Base-by-base conservation (phyloP, 2,329 filamentous ascomycete species). In the Leptodontidium sp. region DNA sequence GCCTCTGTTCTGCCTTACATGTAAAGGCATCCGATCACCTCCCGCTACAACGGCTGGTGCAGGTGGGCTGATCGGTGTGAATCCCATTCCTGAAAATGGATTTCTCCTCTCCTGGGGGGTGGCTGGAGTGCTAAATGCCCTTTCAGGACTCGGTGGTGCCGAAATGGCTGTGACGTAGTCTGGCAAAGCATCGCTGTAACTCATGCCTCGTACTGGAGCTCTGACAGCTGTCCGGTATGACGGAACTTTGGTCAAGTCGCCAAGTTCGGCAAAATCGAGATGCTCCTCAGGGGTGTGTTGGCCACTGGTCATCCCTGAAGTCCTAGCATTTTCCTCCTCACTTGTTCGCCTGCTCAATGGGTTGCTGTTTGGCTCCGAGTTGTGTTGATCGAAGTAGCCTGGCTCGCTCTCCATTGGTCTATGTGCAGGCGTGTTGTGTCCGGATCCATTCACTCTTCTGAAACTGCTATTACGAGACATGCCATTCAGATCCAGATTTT, bases 141-240 rank as follows among this genome's bases (percentile, higher is more conserved):
- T 66, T 9, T 70, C 67, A 11, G 78, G 78, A 67, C 75, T 77
- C 12, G 76, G 73, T 9, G 88, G 87, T 35, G 83, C 83, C 73
- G 84, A 87, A 53, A 86, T 80, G 0, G 87, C 90, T 2, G 90
- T 86, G 66, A 85, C 81, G 76, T 94, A 94, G 76, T 92, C 88
- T 0, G 91, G 91, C 6, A 93, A 84, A 40, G 83, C 83, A 26
- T 84, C 83, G 7, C 84, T 79, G 53, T 83, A 83, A 61, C 81
- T 84, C 83, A 74, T 72, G 59, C 43, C 85, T 83, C 62, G 86
- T 17, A 88, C 86, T 5, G 89, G 87, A 0, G 89, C 87, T 71
- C 87, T 88, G 32, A 93, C 87, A 0, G 92, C 92, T 0, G 92
- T 94, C 17, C 87, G 86, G 78, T 94, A 94, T 67, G 91, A 94